Evolutionary conservation across 176 grass and related monocot genomes (phyloP), one percentile per base, ranked within the genome.

Genomic region (Triticum dicoccoides): DNA sequence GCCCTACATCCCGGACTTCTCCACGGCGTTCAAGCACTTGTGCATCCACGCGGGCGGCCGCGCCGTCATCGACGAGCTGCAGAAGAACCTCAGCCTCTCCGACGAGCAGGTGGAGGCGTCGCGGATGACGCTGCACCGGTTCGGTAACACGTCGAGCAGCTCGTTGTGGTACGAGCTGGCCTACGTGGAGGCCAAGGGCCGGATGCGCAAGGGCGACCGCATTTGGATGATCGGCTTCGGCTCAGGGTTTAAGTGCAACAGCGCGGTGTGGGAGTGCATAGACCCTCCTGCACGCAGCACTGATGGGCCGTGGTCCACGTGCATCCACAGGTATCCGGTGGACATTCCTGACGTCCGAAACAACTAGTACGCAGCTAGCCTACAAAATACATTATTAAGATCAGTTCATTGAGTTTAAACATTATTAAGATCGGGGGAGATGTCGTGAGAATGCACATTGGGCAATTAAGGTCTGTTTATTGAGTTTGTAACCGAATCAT

Each of bases 241-340:
- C 49, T 89, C 91, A 47, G 94, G 94, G 7, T 96, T 96, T 84
- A 96, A 96, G 89, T 96, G 94, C 91, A 96, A 96, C 89, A 96
- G 94, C 84, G 89, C 91, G 41, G 94, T 90, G 3, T 96, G 94
- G 94, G 90, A 91, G 89, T 95, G 94, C 89, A 76, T 93, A 6
- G 35, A 37, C 35, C 35, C 35, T 6, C 35, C 35, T 37, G 35
- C 35, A 6, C 35, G 35, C 35, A 37, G 6, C 35, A 37, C 35
- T 37, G 35, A 37, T 37, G 35, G 35, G 35, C 35, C 35, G 35
- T 37, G 35, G 35, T 37, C 35, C 35, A 37, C 35, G 35, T 37
- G 35, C 35, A 37, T 37, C 35, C 35, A 37, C 35, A 37, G 35
- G 35, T 37, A 37, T 37, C 35, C 35, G 6, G 35, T 37, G 35